phyloP scores from a whole-genome alignment of 2,329 filamentous ascomycete genomes.

The Phyllosticta citriasiana region DNA sequence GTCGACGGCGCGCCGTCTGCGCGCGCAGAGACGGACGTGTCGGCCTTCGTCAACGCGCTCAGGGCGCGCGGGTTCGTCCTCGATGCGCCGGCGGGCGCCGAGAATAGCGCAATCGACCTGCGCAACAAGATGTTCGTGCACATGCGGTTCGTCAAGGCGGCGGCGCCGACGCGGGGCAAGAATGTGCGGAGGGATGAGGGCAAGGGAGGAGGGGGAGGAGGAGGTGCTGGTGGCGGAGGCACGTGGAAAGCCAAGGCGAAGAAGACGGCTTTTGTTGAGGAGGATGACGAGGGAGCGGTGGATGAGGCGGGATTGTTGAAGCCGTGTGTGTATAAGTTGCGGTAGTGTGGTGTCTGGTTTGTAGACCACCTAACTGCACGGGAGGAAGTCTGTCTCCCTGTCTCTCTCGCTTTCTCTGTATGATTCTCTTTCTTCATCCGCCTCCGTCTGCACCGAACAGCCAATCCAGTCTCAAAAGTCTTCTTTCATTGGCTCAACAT shows the following conservation, averaged over 20 bases:
- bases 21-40: constrained; percentile 67
- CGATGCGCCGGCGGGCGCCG: constrained; percentile 47
- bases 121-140: constrained; percentile 97
- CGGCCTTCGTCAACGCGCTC: constrained; percentile 76
- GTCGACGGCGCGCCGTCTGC: constrained; percentile 50
- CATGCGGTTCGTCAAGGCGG: constrained; percentile 89
- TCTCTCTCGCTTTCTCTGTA: no score
- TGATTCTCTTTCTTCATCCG: no score
- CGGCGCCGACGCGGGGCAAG: constrained; percentile 65
- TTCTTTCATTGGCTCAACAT: no score
- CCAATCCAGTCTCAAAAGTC: no score
- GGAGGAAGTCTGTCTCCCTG: not conserved
- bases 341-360: constrained; percentile 38
- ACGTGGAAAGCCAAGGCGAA: constrained; percentile 30
- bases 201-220: constrained; percentile 25
- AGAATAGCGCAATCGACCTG: constrained; percentile 56
- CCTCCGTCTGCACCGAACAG: no score
- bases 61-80: constrained; percentile 75
- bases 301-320: constrained; percentile 64
- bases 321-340: constrained; percentile 90
- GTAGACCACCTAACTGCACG: no score
- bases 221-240: constrained; percentile 14
- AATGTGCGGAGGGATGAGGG: constrained; percentile 40
- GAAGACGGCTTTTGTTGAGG: constrained; percentile 29
- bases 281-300: constrained; percentile 37